A percentile compares a stretch with the other conserved stretches of the same genome.
Evolutionary conservation across 441 rosid genomes (phyloP).

Genomic region (Erodium trifolium): DNA sequence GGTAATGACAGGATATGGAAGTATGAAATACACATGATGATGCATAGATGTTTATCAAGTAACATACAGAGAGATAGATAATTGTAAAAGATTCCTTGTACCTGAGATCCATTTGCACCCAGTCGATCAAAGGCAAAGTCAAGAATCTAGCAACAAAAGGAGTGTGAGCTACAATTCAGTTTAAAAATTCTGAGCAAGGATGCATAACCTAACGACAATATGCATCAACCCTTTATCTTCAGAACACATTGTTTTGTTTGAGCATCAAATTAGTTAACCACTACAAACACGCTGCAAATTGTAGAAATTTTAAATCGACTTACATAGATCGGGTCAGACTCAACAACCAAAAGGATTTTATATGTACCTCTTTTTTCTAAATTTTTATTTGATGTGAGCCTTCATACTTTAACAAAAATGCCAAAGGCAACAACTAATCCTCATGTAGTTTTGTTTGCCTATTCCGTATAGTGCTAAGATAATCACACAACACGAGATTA

Average conservation of each 20-base stretch:
- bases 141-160: slow-evolving; percentile 46
- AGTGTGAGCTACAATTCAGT: not conserved
- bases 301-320: too few relatives aligned
- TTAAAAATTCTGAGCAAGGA: not conserved
- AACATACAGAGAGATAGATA: not conserved
- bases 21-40: not conserved
- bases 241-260: not conserved
- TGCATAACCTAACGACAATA: not conserved
- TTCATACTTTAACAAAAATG: not conserved
- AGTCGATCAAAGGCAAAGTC: slow-evolving; percentile 87
- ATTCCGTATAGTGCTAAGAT: not conserved
- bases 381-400: too few relatives aligned
- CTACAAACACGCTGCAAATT: too few relatives aligned
- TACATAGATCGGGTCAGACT: too few relatives aligned
- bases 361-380: too few relatives aligned
- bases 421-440: not conserved
- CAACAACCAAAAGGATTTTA: too few relatives aligned
- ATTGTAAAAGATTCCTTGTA: slow-evolving; percentile 22
- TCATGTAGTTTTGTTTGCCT: not conserved
- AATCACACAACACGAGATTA: not conserved
- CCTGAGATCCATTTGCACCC: slow-evolving; percentile 78
- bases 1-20: not conserved
- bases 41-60: not conserved
- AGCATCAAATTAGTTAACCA: not conserved
- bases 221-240: not conserved